phyloP scores from a whole-genome alignment of 768 basidiomycete species.

The Hirschioporus abietinus region DNA sequence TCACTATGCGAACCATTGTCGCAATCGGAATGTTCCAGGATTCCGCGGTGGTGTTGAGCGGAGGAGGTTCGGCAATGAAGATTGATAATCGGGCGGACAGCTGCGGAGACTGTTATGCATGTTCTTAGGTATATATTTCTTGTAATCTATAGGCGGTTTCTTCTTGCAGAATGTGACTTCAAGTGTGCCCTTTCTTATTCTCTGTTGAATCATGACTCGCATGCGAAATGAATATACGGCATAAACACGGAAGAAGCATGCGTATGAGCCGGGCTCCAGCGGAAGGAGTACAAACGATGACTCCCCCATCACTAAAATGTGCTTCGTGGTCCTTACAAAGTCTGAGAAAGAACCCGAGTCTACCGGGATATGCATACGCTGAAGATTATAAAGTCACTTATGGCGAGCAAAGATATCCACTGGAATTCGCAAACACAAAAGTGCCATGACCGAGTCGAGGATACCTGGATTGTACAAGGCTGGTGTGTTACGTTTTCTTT shows the following conservation, averaged over 20 bases:
- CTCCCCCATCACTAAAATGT: too few relatives aligned
- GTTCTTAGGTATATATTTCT: background rate
- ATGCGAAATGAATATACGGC: background rate
- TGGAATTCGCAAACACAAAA: background rate
- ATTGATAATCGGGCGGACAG: background rate
- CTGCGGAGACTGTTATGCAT: background rate
- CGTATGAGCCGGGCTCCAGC: background rate
- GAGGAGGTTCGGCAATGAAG: constrained; percentile 7
- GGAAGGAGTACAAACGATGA: background rate
- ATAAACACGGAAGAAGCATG: background rate
- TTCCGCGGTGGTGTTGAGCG: constrained; percentile 80
- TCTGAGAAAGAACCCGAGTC: too few relatives aligned
- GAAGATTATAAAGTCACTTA: too few relatives aligned
- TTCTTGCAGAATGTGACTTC: background rate
- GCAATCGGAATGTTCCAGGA: constrained; percentile 86
- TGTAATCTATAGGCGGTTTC: background rate
- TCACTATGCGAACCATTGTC: constrained; percentile 93
- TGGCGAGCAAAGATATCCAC: too few relatives aligned
- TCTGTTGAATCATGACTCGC: background rate
- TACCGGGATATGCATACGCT: too few relatives aligned
- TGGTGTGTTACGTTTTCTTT: background rate
- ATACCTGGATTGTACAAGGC: background rate
- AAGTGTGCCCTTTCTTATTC: background rate
- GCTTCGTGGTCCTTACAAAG: too few relatives aligned
- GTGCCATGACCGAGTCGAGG: background rate